These are phyloP conservation scores for Lanmaoa rubissima DNA, from an alignment of 768 basidiomycete species.

Conservation along the genomic window DNA sequence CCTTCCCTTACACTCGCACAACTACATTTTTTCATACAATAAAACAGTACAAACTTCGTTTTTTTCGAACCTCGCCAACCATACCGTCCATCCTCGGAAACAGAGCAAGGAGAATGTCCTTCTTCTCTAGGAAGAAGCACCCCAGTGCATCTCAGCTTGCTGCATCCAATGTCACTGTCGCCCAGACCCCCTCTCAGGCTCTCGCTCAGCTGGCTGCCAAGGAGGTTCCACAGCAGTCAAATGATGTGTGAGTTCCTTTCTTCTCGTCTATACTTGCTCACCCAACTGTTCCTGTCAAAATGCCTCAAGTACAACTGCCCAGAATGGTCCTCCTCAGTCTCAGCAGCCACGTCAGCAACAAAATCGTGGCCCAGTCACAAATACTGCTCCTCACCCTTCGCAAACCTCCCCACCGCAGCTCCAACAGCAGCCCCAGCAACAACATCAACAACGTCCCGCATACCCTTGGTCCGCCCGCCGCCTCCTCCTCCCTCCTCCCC, in stretches of 20 bases:
- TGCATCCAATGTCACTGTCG: constrained; percentile 49
- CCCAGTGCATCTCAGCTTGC: constrained; percentile 46
- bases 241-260: constrained; percentile 37
- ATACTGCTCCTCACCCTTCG: constrained; percentile 26
- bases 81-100: constrained; percentile 66
- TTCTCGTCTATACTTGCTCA: constrained; percentile 2
- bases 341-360: constrained; percentile 38
- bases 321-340: constrained; percentile 28
- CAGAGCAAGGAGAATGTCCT: constrained; percentile 81
- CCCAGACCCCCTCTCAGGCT: constrained; percentile 66
- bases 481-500: constrained; percentile 66
- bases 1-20: constrained; percentile 4
- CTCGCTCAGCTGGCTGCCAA: constrained; percentile 53
- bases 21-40: constrained; percentile 9
- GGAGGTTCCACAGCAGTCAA: constrained; percentile 28
- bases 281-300: constrained; percentile 1
- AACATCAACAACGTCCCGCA: constrained; percentile 50
- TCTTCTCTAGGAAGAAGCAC: constrained; percentile 89
- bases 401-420: constrained; percentile 34
- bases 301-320: constrained; percentile 10
- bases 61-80: constrained; percentile 39
- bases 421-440: constrained; percentile 31
- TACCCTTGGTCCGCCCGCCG: constrained; percentile 86
- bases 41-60: constrained; percentile 11
- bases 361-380: constrained; percentile 36